Percentiles rank a stretch among this genome's conserved stretches.
These are phyloP conservation scores for Penicillium lividum DNA, from an alignment of 495 filamentous ascomycete species.

Conservation along the genomic window DNA sequence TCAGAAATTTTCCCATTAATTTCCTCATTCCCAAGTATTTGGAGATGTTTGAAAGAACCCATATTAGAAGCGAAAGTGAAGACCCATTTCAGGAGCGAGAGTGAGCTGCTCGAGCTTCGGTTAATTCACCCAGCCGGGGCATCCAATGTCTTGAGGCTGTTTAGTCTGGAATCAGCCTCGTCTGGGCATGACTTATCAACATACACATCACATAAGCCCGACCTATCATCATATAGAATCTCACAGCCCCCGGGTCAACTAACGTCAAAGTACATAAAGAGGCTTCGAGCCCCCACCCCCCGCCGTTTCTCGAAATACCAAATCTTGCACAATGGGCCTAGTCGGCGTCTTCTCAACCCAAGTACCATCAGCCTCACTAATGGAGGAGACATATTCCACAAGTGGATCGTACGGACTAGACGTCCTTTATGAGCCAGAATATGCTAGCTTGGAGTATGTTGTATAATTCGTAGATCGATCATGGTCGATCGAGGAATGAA, in stretches of 20 bases:
- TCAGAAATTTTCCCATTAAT: neutral
- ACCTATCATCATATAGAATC: neutral
- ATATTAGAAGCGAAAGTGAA: neutral
- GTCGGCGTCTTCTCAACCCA: neutral
- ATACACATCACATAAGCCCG: neutral
- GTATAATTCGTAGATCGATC: neutral
- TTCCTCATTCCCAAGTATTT: neutral
- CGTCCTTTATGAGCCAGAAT: neutral
- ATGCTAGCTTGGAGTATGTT: conserved; percentile 6
- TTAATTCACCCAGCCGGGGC: neutral
- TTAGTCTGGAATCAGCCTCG: neutral
- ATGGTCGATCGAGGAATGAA: neutral
- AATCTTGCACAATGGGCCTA: neutral
- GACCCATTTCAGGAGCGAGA: neutral
- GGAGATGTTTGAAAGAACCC: neutral
- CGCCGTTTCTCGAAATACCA: neutral
- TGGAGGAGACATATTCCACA: conserved; percentile 11
- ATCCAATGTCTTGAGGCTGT: neutral
- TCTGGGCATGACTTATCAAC: neutral
- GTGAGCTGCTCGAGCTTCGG: neutral
- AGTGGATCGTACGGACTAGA: conserved; percentile 1
- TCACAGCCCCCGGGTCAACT: neutral
- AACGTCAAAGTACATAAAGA: neutral
- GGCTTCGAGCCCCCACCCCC: neutral
- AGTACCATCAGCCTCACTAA: neutral